These are phyloP conservation scores for Kodamaea fukazawae DNA, from an alignment of 805 yeast species.

Conservation along the genomic window DNA sequence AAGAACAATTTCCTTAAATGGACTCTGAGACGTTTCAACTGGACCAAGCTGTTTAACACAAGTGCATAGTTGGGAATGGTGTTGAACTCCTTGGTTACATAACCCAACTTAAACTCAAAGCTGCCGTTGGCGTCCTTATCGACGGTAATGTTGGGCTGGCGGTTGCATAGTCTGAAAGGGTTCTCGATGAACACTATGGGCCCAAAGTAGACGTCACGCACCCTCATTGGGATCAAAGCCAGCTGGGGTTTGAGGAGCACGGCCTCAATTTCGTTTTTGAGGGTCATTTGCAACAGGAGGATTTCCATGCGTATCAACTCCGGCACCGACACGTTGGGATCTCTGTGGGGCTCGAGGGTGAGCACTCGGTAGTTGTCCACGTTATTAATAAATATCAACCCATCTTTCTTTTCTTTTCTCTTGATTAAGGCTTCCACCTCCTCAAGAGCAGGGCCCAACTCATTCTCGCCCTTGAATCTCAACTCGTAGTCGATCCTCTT, in stretches of 20 bases:
- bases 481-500: constrained; percentile 1
- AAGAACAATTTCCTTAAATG: constrained; percentile 37
- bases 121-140: constrained; percentile 7
- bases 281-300: constrained; percentile 24
- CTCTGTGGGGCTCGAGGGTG: constrained; percentile 16
- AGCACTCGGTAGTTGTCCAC: constrained; percentile 27
- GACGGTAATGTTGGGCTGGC: constrained; percentile 9
- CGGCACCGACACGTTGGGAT: constrained; percentile 8
- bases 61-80: constrained; percentile 35
- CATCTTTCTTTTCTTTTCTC: constrained; percentile 5
- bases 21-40: constrained; percentile 22
- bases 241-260: constrained; percentile 16
- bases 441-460: constrained; percentile 1
- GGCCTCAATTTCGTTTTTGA: constrained; percentile 31
- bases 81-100: constrained; percentile 31
- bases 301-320: constrained; percentile 27
- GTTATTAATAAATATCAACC: constrained; percentile 14
- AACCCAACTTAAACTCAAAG: constrained; percentile 11
- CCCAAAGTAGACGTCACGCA: constrained; percentile 20
- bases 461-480: not conserved
- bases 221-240: constrained; percentile 9
- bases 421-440: constrained; percentile 1
- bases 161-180: constrained; percentile 31
- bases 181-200: constrained; percentile 28
- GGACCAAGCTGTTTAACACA: constrained; percentile 21